phyloP scores from a whole-genome alignment of 495 filamentous ascomycete genomes.

The Neurospora intermedia region DNA sequence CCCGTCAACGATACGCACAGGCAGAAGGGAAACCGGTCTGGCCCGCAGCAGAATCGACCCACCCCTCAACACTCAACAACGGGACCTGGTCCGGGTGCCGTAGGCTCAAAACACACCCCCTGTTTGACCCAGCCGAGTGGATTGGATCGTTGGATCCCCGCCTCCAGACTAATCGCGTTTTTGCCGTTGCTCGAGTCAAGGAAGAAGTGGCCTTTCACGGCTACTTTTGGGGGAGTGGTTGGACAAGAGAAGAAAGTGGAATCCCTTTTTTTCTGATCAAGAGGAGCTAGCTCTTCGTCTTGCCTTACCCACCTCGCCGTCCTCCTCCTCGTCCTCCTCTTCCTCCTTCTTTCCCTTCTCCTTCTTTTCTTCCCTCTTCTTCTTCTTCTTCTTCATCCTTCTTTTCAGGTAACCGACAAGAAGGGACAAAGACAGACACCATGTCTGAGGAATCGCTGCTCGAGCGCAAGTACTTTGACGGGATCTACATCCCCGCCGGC shows the following conservation, averaged over 20 bases:
- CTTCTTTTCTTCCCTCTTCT: neutral
- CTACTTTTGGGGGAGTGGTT: neutral
- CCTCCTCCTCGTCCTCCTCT: neutral
- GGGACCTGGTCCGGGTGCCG: neutral
- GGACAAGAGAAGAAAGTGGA: neutral
- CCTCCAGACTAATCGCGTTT: neutral
- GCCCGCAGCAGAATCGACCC: conserved; percentile 15
- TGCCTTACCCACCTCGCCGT: neutral
- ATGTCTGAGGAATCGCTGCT: conserved; percentile 20
- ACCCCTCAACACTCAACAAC: conserved; percentile 3
- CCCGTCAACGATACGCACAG: neutral
- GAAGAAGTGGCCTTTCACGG: neutral
- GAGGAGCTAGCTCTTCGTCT: neutral
- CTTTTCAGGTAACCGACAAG: conserved; percentile 2
- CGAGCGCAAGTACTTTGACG: conserved; percentile 46
- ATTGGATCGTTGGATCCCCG: neutral
- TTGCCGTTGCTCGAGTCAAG: neutral
- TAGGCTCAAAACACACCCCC: neutral
- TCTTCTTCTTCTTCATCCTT: neutral
- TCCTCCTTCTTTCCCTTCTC: neutral
- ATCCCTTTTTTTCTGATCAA: neutral
- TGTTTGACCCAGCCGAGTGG: neutral
- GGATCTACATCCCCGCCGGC: conserved; percentile 76
- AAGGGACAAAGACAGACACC: neutral
- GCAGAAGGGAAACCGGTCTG: conserved; percentile 10